Base-by-base conservation (phyloP, 371 early-diverging fungal species). In the Ordospora pajunii region DNA sequence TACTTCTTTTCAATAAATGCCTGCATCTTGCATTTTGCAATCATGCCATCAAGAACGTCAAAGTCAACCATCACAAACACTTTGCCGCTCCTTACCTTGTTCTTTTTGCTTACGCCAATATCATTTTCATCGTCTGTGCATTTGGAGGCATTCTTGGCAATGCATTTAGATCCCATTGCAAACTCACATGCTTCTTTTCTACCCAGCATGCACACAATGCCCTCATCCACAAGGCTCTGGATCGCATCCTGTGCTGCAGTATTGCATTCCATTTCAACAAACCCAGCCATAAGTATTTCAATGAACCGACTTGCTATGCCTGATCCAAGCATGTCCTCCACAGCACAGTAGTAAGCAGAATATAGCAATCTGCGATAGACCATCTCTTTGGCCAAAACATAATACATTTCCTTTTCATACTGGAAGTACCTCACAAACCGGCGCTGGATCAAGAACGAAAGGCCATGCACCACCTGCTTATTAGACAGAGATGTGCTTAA, bases 381-480 rank as follows among this genome's bases (percentile, higher is more conserved):
- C 43, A 48, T 68, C 1, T 43, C n/a, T 51, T 25, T 44, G 22
- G 32, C 54, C 6, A 76, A 14, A 5, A 19, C 22, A 48, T 78
- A 78, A 11, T 54, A 32, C 37, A 50, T 19, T 17, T 49, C 58
- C 49, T 53, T 66, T 17, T 75, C 70, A 52, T 62, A 73, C 48
- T 51, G 58, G 42, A 76, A 73, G 63, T 52, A 78, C 7, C 23
- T 73, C 49, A 78, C 75, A 66, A 78, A 63, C 21, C 74, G 58
- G 23, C 75, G 45, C 43, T 78, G 79, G 27, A 78, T 53, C 17
- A 78, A 45, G 37, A 78, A 9, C 1, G 79, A 44, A 17, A 78
- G 32, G 21, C 79, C 79, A 49, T 75, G 12, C 5, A 48, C 42
- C 2, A 70, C 22, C 21, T 52, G 40, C 4, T 32, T 21, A n/a